These are phyloP conservation scores for Penicillium psychrosexuale DNA, from an alignment of 2,329 filamentous ascomycete species.

Conservation along the genomic window DNA sequence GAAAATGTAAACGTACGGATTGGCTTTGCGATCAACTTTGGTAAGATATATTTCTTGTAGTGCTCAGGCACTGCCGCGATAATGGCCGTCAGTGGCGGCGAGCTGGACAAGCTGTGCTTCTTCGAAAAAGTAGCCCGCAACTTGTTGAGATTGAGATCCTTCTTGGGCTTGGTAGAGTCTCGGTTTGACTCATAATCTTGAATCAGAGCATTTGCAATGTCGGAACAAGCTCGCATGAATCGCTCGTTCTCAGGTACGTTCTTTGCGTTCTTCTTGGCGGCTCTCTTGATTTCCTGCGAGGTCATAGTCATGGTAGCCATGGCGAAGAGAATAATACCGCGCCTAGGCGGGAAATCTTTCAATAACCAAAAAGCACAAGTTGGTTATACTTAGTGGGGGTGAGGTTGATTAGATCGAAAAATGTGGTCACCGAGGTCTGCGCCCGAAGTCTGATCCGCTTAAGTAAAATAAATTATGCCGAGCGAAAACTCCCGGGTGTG, in stretches of 20 bases:
- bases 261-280: conserved; percentile 65
- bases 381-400: conserved; percentile 9
- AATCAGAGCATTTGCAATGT: conserved; percentile 89
- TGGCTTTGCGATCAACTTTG: conserved; percentile 93
- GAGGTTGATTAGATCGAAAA: conserved; percentile 26
- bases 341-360: background rate
- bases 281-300: conserved; percentile 52
- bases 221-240: conserved; percentile 88
- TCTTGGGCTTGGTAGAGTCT: conserved; percentile 68
- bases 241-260: conserved; percentile 91
- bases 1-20: conserved; percentile 60
- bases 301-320: conserved; percentile 65
- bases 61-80: conserved; percentile 98
- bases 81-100: conserved; percentile 91
- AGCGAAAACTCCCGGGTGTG: conserved; percentile 32
- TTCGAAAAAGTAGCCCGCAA: conserved; percentile 83
- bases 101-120: conserved; percentile 83
- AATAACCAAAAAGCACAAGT: background rate
- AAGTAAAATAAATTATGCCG: conserved; percentile 38
- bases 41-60: conserved; percentile 98
- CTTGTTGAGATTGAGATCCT: conserved; percentile 89
- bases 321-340: conserved; percentile 30
- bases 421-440: conserved; percentile 24
- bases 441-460: conserved; percentile 35
- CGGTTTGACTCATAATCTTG: conserved; percentile 85